phyloP scores from a whole-genome alignment of 164 flowering plant genomes.

The Aristolochia contorta region DNA sequence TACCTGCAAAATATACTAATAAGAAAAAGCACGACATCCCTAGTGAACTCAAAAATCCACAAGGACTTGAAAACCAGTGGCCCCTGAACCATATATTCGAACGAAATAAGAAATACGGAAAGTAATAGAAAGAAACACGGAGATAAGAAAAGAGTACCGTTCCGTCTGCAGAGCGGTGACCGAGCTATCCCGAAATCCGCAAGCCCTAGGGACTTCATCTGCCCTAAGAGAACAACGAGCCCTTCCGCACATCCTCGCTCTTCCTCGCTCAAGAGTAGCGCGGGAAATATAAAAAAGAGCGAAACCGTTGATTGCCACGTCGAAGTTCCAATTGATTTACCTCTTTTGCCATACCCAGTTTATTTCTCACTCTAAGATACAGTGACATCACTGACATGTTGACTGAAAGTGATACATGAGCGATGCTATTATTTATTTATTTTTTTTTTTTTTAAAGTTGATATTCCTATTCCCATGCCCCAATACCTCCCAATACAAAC shows the following conservation, averaged over 20 bases:
- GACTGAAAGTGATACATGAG: no score
- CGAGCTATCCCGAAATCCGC: slow-evolving; percentile 30
- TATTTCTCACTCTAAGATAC: no score
- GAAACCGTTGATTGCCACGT: no score
- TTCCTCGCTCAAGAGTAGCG: neutral
- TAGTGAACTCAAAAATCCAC: no score
- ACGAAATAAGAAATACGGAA: neutral
- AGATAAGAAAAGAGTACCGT: slow-evolving; percentile 24
- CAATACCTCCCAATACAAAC: no score
- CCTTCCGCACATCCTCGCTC: slow-evolving; percentile 65
- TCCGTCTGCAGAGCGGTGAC: slow-evolving; percentile 37
- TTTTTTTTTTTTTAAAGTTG: no score
- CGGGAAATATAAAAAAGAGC: no score
- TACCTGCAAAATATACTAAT: slow-evolving; percentile 33
- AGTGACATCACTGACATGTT: no score
- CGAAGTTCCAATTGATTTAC: no score
- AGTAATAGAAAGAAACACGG: slow-evolving; percentile 4
- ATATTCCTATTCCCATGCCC: no score
- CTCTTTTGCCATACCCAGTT: no score
- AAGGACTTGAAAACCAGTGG: neutral
- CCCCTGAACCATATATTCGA: neutral
- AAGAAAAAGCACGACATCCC: neutral
- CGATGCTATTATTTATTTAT: no score
- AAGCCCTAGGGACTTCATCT: slow-evolving; percentile 62
- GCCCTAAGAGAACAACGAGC: slow-evolving; percentile 59